Evolutionary conservation across 2,329 filamentous ascomycete genomes (phyloP).

Genomic region (Alternaria ventricosa): DNA sequence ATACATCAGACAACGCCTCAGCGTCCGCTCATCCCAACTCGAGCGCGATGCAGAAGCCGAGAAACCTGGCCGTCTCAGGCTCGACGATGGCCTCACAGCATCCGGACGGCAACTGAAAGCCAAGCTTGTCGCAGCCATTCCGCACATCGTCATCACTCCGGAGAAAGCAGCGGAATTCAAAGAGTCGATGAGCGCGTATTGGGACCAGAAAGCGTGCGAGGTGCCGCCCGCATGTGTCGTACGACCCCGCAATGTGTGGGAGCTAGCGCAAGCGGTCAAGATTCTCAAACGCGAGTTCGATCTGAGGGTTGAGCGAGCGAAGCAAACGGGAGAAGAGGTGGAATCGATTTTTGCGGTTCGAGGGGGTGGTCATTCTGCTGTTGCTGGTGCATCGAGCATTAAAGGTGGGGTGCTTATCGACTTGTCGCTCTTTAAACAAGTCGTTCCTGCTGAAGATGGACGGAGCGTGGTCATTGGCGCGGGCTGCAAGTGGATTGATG

Average conservation of each 20-base stretch:
- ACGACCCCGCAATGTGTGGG: slow-evolving; percentile 33
- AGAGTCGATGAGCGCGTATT: slow-evolving; percentile 30
- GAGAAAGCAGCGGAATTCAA: slow-evolving; percentile 10
- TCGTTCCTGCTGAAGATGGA: slow-evolving; percentile 7
- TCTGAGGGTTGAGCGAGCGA: slow-evolving; percentile 19
- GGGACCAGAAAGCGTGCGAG: slow-evolving; percentile 46
- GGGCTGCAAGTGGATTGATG: slow-evolving; percentile 28
- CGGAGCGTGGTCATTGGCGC: slow-evolving; percentile 21
- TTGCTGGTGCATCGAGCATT: slow-evolving; percentile 30
- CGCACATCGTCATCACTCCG: slow-evolving; percentile 14
- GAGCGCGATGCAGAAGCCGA: slow-evolving; percentile 14
- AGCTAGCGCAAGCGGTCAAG: slow-evolving; percentile 36
- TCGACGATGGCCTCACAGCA: slow-evolving; percentile 11
- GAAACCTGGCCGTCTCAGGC: slow-evolving; percentile 2
- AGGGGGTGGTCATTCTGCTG: slow-evolving; percentile 52
- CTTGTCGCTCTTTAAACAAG: slow-evolving; percentile 21
- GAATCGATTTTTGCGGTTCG: slow-evolving; percentile 54
- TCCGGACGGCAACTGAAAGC: slow-evolving; percentile 12
- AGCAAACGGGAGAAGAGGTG: not conserved
- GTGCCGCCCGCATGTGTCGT: slow-evolving; percentile 40
- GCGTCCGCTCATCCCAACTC: slow-evolving; percentile 12
- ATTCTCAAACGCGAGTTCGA: slow-evolving; percentile 39
- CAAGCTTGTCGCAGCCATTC: slow-evolving; percentile 18
- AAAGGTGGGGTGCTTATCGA: slow-evolving; percentile 26
- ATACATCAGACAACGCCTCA: slow-evolving; percentile 16